These are phyloP conservation scores for Castanea crenata DNA, from an alignment of 306 rosid species.

Conservation along the genomic window DNA sequence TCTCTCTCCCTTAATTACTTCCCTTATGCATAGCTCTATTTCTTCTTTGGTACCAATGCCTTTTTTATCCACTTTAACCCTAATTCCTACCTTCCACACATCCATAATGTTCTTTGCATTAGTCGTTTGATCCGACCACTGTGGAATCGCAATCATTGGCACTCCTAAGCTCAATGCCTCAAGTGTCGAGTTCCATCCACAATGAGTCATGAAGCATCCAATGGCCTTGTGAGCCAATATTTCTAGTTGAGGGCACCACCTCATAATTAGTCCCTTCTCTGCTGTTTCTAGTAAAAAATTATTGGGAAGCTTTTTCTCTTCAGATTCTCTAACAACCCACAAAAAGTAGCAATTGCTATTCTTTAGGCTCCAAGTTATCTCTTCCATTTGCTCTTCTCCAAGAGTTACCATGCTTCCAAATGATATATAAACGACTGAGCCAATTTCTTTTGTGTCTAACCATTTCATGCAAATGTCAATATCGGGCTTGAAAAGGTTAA, in stretches of 20 bases:
- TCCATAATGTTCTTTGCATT: slow-evolving; percentile 15
- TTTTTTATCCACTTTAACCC: neutral
- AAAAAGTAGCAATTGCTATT: slow-evolving; percentile 2
- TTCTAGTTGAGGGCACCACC: slow-evolving; percentile 16
- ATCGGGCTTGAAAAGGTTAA: slow-evolving; percentile 12
- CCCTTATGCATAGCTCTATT: neutral
- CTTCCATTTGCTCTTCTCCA: slow-evolving; percentile 22
- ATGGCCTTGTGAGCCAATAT: slow-evolving; percentile 6
- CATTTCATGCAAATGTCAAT: slow-evolving; percentile 6
- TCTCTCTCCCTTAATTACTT: slow-evolving; percentile 21
- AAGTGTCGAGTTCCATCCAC: slow-evolving; percentile 23
- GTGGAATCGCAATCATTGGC: slow-evolving; percentile 20
- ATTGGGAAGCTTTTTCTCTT: slow-evolving; percentile 14
- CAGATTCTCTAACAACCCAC: slow-evolving; percentile 18
- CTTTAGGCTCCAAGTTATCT: neutral
- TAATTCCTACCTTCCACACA: slow-evolving; percentile 22
- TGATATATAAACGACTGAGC: slow-evolving; percentile 13
- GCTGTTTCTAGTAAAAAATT: neutral
- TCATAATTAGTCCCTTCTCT: slow-evolving; percentile 7
- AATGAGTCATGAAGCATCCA: slow-evolving; percentile 16
- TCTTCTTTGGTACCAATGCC: slow-evolving; percentile 10
- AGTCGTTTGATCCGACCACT: slow-evolving; percentile 19
- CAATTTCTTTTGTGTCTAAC: slow-evolving; percentile 11
- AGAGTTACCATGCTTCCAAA: slow-evolving; percentile 9
- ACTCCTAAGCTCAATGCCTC: slow-evolving; percentile 22